Evolutionary conservation across 2,329 filamentous ascomycete species (phyloP).

Genomic region (Huntiella bhutanensis): DNA sequence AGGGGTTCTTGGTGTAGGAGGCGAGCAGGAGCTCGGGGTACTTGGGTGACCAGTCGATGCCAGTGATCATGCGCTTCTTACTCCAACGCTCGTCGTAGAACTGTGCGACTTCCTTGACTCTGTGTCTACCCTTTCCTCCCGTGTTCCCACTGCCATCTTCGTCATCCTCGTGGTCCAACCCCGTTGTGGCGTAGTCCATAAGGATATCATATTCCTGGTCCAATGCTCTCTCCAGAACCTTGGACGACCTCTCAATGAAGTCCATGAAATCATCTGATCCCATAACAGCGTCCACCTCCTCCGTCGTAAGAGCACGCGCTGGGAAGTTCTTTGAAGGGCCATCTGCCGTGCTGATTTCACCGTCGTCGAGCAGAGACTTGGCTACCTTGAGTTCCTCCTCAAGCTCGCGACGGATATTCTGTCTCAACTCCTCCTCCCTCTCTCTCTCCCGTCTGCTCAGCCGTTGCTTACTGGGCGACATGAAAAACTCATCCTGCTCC

Average conservation of each 20-base stretch:
- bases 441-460: constrained; percentile 62
- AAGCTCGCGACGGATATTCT: constrained; percentile 71
- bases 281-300: constrained; percentile 79
- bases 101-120: constrained; percentile 73
- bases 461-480: constrained; percentile 46
- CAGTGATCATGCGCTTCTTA: constrained; percentile 92
- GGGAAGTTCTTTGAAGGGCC: constrained; percentile 41
- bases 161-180: constrained; percentile 58
- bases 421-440: constrained; percentile 72
- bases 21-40: constrained; percentile 84
- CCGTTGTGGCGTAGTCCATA: constrained; percentile 77
- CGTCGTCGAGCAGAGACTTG: constrained; percentile 38
- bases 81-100: constrained; percentile 94
- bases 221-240: constrained; percentile 86
- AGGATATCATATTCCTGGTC: constrained; percentile 95
- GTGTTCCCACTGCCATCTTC: constrained; percentile 58
- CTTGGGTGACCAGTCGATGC: constrained; percentile 88
- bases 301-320: constrained; percentile 56
- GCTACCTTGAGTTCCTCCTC: constrained; percentile 75
- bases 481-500: constrained; percentile 42
- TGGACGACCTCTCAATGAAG: constrained; percentile 88
- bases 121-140: constrained; percentile 50
- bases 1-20: constrained; percentile 92
- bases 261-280: constrained; percentile 85
- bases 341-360: constrained; percentile 21